Conservation (phyloP, 495 filamentous ascomycete genomes). For the Daldinia decipiens region DNA sequence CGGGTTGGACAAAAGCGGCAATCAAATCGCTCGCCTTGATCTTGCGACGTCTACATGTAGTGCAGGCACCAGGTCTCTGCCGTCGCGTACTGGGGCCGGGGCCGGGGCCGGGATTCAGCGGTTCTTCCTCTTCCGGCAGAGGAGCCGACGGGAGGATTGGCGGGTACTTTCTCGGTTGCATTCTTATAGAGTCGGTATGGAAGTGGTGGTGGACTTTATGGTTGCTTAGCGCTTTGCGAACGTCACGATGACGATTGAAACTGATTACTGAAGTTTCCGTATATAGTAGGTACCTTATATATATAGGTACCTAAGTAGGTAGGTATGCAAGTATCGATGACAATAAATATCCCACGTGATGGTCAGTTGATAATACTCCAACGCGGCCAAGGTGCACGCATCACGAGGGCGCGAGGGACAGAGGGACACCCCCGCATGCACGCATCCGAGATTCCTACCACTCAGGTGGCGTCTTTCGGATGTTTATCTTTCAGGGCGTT, state of each 20-base stretch:
- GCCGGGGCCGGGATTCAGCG: background rate
- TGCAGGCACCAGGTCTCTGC: slow-evolving; percentile 21
- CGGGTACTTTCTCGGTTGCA: slow-evolving; percentile 25
- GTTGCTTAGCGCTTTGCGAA: background rate
- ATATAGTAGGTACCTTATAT: too few species aligned
- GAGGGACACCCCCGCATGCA: background rate
- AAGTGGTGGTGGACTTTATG: background rate
- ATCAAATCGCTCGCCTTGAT: slow-evolving; percentile 17
- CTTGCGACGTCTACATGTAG: slow-evolving; percentile 22
- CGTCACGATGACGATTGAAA: slow-evolving; percentile 1
- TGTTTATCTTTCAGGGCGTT: background rate
- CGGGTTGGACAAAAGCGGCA: background rate
- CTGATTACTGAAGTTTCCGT: too few species aligned
- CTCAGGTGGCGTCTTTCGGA: background rate
- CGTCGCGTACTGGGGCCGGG: background rate
- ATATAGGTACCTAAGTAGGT: too few species aligned
- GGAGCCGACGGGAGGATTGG: slow-evolving; percentile 20
- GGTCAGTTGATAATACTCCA: background rate
- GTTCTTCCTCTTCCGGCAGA: slow-evolving; percentile 8
- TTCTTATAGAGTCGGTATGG: background rate
- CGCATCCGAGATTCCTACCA: background rate
- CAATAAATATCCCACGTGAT: background rate
- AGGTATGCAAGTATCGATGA: background rate
- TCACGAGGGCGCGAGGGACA: background rate
- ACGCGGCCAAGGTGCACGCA: background rate